Evolutionary conservation across 192 early-diverging fungal species (phyloP), one percentile per base, ranked within the genome.

Genomic region (Mortierella hygrophila): DNA sequence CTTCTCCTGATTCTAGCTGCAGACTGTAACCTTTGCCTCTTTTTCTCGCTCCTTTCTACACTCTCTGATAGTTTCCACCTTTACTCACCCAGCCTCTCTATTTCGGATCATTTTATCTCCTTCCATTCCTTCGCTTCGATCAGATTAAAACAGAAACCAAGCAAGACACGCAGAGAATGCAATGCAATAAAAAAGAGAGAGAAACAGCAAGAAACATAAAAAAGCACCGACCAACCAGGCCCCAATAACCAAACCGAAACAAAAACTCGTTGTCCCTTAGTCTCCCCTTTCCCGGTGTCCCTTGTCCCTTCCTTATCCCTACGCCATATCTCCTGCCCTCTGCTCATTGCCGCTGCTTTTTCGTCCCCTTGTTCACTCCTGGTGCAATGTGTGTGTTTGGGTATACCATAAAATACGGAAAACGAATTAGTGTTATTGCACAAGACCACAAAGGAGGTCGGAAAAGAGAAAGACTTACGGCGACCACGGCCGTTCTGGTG

Each of bases 401-500:
- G 35, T 35, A 7, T 37, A 77, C 65, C 46, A 49, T 37, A 15
- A 72, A 40, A 40, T 40, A 73, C 13, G 5, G 7, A 21, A 40
- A 38, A 18, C 41, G 37, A 26, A 20, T 26, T 16, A 29, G 29
- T 21, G 29, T 47, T 37, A 71, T 38, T 73, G 49, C 49, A 55
- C 29, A 55, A 18, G 29, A 18, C 15, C 16, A 79, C 42, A 42
- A 29, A 72, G 11, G 32, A 9, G 40, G 76, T 10, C 10, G 37
- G 23, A 54, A 11, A 72, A 70, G 8, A 40, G 49, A 44, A 23
- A 20, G 35, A 85, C 82, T 81, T 81, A 81, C 84, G 52, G 44
- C 44, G 38, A 21, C 70, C 63, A 63, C 84, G 79, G 16, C 84
- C 84, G 18, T 71, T 77, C 70, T 86, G 84, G 15, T 86, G 84